Conservation (phyloP, 1,139 yeast species). For the Geotrichum fermentans region DNA sequence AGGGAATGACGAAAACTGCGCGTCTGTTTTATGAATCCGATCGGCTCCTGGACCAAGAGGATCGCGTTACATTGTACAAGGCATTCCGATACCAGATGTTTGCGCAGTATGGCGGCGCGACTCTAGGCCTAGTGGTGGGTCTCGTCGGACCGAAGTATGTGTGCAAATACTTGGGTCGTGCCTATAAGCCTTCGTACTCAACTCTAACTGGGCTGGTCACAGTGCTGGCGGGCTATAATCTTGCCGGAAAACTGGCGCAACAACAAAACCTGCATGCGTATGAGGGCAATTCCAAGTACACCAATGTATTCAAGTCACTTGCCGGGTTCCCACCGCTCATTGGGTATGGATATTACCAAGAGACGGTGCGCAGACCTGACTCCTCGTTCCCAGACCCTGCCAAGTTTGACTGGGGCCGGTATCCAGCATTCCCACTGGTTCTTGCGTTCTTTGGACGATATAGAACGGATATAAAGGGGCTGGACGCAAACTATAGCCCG, state of each 20-base stretch:
- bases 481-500: not conserved
- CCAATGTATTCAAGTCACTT: constrained; percentile 4
- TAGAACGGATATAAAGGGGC: constrained; percentile 13
- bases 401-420: constrained; percentile 17
- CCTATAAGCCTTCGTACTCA: constrained; percentile 15
- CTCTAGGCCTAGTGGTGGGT: constrained; percentile 11
- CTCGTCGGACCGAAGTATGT: constrained; percentile 10
- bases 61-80: constrained; percentile 9
- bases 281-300: constrained; percentile 12
- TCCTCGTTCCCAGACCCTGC: constrained; percentile 19
- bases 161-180: constrained; percentile 3
- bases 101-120: constrained; percentile 17
- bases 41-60: constrained; percentile 11
- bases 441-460: constrained; percentile 13
- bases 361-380: constrained; percentile 14
- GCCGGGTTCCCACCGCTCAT: constrained; percentile 11
- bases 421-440: constrained; percentile 17
- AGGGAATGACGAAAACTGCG: constrained; percentile 11
- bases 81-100: constrained; percentile 14
- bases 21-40: constrained; percentile 15
- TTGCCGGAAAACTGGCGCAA: constrained; percentile 8
- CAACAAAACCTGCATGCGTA: constrained; percentile 5
- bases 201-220: constrained; percentile 10
- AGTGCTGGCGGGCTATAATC: constrained; percentile 9
- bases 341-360: constrained; percentile 18